Base-by-base conservation (phyloP, 2,329 filamentous ascomycete species). In the Coniochaeta ligniaria region DNA sequence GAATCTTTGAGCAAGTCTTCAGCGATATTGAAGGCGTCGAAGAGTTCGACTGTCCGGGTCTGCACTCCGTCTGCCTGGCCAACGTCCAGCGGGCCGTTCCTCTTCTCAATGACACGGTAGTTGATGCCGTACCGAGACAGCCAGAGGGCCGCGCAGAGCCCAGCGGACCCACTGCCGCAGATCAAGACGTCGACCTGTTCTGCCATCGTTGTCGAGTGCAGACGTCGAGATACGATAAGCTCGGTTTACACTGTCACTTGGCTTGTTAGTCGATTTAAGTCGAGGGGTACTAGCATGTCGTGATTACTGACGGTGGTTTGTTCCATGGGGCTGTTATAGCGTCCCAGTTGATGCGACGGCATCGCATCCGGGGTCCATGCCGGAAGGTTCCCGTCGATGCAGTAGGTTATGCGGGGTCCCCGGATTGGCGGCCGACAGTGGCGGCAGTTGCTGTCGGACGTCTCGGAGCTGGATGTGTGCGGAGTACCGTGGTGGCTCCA, bases 11-110 rank as follows among this genome's bases (percentile, higher is more conserved):
- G 75, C 31, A 87, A 72, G 20, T 78, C 73, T 54, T 83, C 81
- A 1, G 78, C 75, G 3, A 87, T 76, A 1, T 77, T 81, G 35
- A 86, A 83, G 52, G 80, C 83, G 66, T 87, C 83, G 58, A 86
- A 84, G 24, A 87, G 78, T 68, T 87, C 84, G 16, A 86, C 82
- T 0, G 83, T 85, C 1, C 83, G 81, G 60, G 80, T 82, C 70
- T 86, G 83, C 20, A 85, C 81, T 1, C 84, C 83, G 62, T 90
- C 86, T 16, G 86, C 87, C 70, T 89, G 84, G 2, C 85, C 86
- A 54, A 79, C 76, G 45, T 75, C 67, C 57, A 88, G 75, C 0
- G 82, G 83, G 0, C 83, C 84, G 3, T 71, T 61, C 6, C 82
- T 79, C 6, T 76, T 77, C 65, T 89, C 86, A 0, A 88, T 73